Evolutionary conservation across 73 alveolate genomes (phyloP).

Genomic region (Paramecium bursaria): DNA sequence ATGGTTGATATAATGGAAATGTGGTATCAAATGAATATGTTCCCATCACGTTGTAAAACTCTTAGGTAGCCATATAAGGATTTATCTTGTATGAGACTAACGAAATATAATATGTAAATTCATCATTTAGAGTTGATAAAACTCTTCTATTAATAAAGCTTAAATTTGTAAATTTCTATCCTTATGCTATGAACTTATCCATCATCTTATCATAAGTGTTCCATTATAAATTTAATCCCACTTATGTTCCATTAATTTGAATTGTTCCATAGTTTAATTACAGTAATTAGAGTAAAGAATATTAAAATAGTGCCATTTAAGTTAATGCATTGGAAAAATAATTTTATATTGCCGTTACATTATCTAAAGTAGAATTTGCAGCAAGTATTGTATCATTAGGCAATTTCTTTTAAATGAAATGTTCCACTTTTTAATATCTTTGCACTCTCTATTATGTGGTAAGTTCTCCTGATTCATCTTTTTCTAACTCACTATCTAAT

Average conservation of each 20-base stretch:
- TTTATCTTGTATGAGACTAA: neutral
- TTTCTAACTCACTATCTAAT: neutral
- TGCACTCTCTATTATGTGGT: neutral
- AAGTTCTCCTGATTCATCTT: neutral
- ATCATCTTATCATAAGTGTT: neutral
- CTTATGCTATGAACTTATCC: too few relatives aligned
- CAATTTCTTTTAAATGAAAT: neutral
- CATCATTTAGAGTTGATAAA: neutral
- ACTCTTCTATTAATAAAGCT: neutral
- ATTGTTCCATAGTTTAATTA: neutral
- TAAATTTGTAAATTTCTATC: too few relatives aligned
- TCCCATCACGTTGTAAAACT: neutral
- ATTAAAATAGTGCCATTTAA: neutral
- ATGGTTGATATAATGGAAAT: neutral
- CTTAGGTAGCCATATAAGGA: constrained; percentile 5
- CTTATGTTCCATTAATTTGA: neutral
- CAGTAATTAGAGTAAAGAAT: neutral
- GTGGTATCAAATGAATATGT: constrained; percentile 7
- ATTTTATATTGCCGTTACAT: neutral
- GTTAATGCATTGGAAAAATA: neutral
- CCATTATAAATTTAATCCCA: neutral
- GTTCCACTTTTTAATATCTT: neutral
- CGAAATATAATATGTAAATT: neutral
- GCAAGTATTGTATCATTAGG: neutral
- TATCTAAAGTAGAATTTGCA: neutral